Evolutionary conservation across 768 basidiomycete genomes (phyloP).

Genomic region (Pleurotus salmoneostramineus): DNA sequence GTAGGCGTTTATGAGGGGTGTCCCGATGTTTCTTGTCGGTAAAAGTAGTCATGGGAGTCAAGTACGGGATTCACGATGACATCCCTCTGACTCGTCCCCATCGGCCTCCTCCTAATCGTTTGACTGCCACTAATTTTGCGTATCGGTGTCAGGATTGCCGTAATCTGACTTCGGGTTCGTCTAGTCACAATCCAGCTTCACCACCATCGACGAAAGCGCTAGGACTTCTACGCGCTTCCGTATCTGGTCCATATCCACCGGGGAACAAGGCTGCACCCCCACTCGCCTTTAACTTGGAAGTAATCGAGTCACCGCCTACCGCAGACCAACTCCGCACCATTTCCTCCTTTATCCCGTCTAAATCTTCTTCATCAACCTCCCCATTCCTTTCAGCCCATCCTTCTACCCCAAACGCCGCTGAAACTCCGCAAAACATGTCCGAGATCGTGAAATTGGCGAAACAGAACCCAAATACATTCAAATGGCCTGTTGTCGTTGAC

Average conservation of each 20-base stretch:
- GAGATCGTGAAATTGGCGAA: constrained; percentile 47
- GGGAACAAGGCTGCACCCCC: constrained; percentile 40
- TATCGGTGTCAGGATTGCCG: too few relatives aligned
- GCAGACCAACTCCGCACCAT: constrained; percentile 68
- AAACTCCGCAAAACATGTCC: constrained; percentile 32
- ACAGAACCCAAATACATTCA: constrained; percentile 57
- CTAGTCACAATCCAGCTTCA: constrained; percentile 62
- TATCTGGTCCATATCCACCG: constrained; percentile 61
- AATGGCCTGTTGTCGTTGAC: constrained; percentile 80
- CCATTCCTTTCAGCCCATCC: constrained; percentile 66
- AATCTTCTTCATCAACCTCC: constrained; percentile 25
- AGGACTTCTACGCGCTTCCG: constrained; percentile 50
- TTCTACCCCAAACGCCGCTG: constrained; percentile 33
- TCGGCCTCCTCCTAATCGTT: too few relatives aligned
- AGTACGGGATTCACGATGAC: too few relatives aligned
- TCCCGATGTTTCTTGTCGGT: too few relatives aligned
- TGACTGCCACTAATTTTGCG: too few relatives aligned
- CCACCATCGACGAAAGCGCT: constrained; percentile 64
- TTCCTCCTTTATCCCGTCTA: constrained; percentile 51
- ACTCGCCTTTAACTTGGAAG: constrained; percentile 67
- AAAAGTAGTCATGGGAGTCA: too few relatives aligned
- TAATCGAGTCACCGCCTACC: constrained; percentile 68
- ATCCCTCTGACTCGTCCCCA: too few relatives aligned
- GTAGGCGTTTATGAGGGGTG: too few relatives aligned
- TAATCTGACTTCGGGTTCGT: neutral